Base-by-base conservation (phyloP, 768 basidiomycete genomes). In the Pholiota conissans region DNA sequence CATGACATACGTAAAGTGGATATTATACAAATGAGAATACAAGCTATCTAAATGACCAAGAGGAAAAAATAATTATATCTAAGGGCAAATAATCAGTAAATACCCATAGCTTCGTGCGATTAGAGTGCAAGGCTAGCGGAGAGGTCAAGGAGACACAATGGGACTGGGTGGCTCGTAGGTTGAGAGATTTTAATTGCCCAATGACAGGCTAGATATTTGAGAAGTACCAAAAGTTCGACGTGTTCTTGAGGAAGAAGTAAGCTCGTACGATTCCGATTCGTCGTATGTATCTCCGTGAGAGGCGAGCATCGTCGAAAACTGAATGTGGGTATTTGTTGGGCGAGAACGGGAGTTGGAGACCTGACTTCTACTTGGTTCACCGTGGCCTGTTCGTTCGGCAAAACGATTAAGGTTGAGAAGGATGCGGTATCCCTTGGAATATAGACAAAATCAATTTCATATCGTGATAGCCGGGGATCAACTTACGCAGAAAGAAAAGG, bases 391-490 rank as follows among this genome's bases (percentile, higher is more conserved):
- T 63, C 59, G 56, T 48, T 66, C 64, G 9, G 58, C 64, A 32
- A 73, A 63, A 40, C 63, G 64, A 54, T 63, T 69, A 39, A 76
- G 62, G 47, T 74, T 74, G 40, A 74, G 64, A n/a, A 76, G 67
- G 32, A 74, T 71, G 22, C 70, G 71, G 57, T 76, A 76, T 27
- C 73, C 73, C 74, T 75, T 48, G 34, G 27, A n/a, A n/a, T n/a
- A n/a, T n/a, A n/a, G 2, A 39, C 18, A 14, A 13, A 45, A 18
- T 30, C 9, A n/a, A 13, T 29, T 5, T 20, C 16, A n/a, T 8
- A 10, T 16, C 22, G 22, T 7, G 10, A 28, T 30, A 51, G n/a
- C 49, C 2, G 27, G 42, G 35, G 32, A 46, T 46, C 4, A 16
- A 63, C 66, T 64, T 58, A 72, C 73, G 26, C 64, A 65, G 56